These are phyloP conservation scores for Coemansia sp. DNA, from an alignment of 371 early-diverging fungal species.

Conservation along the genomic window DNA sequence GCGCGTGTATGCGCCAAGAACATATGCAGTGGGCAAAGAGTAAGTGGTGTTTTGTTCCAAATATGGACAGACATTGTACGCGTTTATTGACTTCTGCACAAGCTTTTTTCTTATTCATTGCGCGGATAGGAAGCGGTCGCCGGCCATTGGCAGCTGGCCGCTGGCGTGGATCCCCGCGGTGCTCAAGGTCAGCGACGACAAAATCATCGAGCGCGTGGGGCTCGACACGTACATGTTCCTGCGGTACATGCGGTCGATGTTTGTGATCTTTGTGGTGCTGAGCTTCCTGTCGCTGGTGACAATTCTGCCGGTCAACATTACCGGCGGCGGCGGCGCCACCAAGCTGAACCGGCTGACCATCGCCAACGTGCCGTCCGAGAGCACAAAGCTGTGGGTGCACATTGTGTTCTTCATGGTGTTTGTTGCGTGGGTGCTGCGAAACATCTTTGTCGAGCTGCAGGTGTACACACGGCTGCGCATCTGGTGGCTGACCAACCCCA, in stretches of 20 bases:
- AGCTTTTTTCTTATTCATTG: not conserved
- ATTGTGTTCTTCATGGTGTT: conserved; percentile 63
- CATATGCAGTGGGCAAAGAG: conserved; percentile 62
- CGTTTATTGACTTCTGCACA: too few relatives aligned
- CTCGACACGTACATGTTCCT: conserved; percentile 80
- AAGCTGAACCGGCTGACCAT: conserved; percentile 63
- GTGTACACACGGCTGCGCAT: conserved; percentile 69
- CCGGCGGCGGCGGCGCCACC: conserved; percentile 48
- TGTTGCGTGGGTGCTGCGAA: conserved; percentile 55
- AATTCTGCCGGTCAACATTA: conserved; percentile 66
- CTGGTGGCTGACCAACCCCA: conserved; percentile 59
- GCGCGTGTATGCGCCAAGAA: conserved; percentile 70
- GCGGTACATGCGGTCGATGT: conserved; percentile 66
- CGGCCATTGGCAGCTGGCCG: conserved; percentile 55
- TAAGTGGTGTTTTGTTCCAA: conserved; percentile 43
- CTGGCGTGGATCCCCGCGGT: conserved; percentile 64
- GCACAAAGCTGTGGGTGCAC: conserved; percentile 67
- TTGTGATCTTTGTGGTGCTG: conserved; percentile 59
- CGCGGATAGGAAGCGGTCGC: conserved; percentile 59
- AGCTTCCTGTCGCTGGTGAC: conserved; percentile 63
- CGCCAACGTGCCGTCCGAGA: conserved; percentile 59
- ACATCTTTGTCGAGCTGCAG: conserved; percentile 63
- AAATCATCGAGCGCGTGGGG: conserved; percentile 62
- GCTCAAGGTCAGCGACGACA: conserved; percentile 59
- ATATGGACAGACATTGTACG: not conserved